phyloP scores from a whole-genome alignment of 1,284 basidiomycete genomes.

The Apiotrichum gamsii region DNA sequence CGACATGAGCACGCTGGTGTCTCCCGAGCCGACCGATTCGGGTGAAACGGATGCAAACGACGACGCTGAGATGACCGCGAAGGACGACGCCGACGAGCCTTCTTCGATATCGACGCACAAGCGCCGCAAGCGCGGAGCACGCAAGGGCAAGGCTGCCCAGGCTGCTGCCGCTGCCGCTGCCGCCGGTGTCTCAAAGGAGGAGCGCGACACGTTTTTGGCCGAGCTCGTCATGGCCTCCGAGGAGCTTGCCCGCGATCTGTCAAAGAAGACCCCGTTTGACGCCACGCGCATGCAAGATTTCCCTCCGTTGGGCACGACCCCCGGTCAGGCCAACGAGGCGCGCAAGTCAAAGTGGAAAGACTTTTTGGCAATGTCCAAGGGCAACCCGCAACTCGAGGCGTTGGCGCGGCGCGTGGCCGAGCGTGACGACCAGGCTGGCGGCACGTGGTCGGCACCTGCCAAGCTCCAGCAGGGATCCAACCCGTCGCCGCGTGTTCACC shows the following conservation, averaged over 20 bases:
- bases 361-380: constrained; percentile 38
- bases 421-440: constrained; percentile 29
- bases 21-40: constrained; percentile 24
- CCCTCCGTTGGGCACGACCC: constrained; percentile 42
- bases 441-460: constrained; percentile 44
- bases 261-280: constrained; percentile 34
- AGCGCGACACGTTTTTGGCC: constrained; percentile 50
- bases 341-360: constrained; percentile 46
- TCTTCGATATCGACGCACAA: constrained; percentile 40
- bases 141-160: constrained; percentile 48
- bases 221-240: constrained; percentile 74
- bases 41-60: constrained; percentile 9
- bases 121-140: constrained; percentile 44
- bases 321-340: constrained; percentile 32
- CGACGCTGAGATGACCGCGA: not conserved
- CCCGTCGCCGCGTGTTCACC: constrained; percentile 10
- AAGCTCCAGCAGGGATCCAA: constrained; percentile 37
- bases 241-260: constrained; percentile 70
- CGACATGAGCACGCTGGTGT: constrained; percentile 27
- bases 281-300: constrained; percentile 36
- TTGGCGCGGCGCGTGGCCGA: constrained; percentile 40
- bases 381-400: constrained; percentile 45
- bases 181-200: constrained; percentile 19
- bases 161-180: constrained; percentile 35
- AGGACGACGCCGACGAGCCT: constrained; percentile 26